phyloP scores from a whole-genome alignment of 2,329 filamentous ascomycete species.

The Myrmaecium sp. region DNA sequence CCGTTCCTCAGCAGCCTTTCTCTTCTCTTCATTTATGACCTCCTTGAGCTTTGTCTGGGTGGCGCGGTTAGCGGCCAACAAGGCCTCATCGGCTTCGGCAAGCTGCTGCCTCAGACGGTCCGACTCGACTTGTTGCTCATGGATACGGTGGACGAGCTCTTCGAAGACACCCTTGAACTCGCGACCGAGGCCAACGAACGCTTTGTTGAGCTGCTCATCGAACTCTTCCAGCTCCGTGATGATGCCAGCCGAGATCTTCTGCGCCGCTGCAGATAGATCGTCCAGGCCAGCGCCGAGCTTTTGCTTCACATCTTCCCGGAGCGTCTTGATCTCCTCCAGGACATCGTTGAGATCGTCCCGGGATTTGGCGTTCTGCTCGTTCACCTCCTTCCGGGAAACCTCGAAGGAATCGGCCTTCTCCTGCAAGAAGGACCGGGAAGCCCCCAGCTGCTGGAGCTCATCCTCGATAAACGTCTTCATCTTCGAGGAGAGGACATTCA shows the following conservation, averaged over 20 bases:
- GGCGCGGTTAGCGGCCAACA: constrained; percentile 49
- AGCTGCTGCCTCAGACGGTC: constrained; percentile 57
- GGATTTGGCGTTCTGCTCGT: constrained; percentile 49
- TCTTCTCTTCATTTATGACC: constrained; percentile 59
- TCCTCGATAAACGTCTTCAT: constrained; percentile 63
- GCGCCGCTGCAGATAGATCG: constrained; percentile 66
- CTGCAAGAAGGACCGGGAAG: constrained; percentile 53
- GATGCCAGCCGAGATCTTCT: constrained; percentile 78
- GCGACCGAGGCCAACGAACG: constrained; percentile 66
- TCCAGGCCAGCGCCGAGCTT: constrained; percentile 73
- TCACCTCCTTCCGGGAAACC: constrained; percentile 49
- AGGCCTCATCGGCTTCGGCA: constrained; percentile 47
- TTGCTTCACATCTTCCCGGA: constrained; percentile 74
- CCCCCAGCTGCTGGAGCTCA: constrained; percentile 54
- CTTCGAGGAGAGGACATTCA: constrained; percentile 48
- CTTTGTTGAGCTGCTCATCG: constrained; percentile 63
- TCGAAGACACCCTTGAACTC: constrained; percentile 82
- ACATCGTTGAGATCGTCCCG: constrained; percentile 82
- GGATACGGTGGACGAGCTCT: constrained; percentile 56
- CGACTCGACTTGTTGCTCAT: constrained; percentile 60
- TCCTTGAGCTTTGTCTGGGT: constrained; percentile 51
- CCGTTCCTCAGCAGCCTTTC: constrained; percentile 55
- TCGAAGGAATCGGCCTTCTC: constrained; percentile 52
- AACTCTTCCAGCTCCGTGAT: constrained; percentile 73
- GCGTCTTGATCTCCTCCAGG: constrained; percentile 77